phyloP scores from a whole-genome alignment of 2,329 filamentous ascomycete species.

The Trichoderma citrinoviride region DNA sequence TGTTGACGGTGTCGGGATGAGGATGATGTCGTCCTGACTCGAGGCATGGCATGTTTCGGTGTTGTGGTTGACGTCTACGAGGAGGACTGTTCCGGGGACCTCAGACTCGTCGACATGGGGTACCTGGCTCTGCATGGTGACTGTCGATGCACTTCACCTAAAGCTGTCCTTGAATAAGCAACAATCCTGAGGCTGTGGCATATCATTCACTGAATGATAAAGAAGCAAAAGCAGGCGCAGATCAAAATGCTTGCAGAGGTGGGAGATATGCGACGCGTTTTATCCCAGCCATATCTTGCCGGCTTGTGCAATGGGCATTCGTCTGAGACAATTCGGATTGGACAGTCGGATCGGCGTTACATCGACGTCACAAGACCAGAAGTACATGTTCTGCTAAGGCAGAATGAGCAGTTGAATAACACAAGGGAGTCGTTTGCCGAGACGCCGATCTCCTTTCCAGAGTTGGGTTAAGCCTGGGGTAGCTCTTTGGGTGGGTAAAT shows the following conservation, averaged over 20 bases:
- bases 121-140: not conserved
- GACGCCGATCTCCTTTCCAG: not conserved
- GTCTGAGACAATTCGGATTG: not conserved
- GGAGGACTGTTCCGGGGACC: conserved; percentile 42
- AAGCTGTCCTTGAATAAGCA: not conserved
- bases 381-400: not conserved
- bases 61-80: conserved; percentile 39
- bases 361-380: conserved; percentile 13
- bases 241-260: too few species aligned
- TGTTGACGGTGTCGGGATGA: conserved; percentile 49
- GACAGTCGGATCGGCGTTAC: conserved; percentile 13
- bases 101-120: conserved; percentile 19
- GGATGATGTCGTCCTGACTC: conserved; percentile 43
- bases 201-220: too few species aligned
- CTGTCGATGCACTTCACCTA: not conserved
- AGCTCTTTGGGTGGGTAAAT: too few species aligned
- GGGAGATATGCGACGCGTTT: not conserved
- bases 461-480: too few species aligned
- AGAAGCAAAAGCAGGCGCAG: not conserved
- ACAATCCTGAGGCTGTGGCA: not conserved
- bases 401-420: not conserved
- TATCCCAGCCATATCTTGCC: not conserved
- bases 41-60: conserved; percentile 34
- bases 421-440: not conserved
- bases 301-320: not conserved